phyloP scores from a whole-genome alignment of 139 green algal genomes.

The Picochlorum sp. region DNA sequence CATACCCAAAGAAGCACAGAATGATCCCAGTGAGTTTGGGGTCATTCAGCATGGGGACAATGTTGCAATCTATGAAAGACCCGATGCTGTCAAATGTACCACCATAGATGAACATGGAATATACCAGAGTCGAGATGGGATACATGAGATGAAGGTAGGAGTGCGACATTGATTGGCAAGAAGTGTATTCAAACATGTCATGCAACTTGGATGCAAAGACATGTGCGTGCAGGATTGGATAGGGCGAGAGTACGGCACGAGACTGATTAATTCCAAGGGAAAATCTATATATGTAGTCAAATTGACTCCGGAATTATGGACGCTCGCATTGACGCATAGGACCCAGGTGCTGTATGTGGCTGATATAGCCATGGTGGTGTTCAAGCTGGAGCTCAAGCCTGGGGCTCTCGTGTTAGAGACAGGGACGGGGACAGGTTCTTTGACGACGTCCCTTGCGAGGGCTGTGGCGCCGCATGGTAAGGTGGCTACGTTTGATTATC shows the following conservation, averaged over 20 bases:
- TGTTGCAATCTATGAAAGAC: constrained; percentile 76
- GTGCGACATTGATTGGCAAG: too few relatives aligned
- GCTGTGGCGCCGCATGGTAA: constrained; percentile 73
- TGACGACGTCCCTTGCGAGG: constrained; percentile 83
- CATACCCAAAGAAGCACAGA: not conserved
- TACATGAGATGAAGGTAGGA: constrained; percentile 41
- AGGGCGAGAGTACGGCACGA: constrained; percentile 63
- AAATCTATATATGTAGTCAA: constrained; percentile 73
- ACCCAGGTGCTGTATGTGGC: constrained; percentile 82
- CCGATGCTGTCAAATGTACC: constrained; percentile 57
- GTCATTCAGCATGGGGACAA: constrained; percentile 58
- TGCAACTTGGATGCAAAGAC: too few relatives aligned
- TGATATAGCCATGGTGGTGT: constrained; percentile 73
- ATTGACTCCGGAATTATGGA: constrained; percentile 89
- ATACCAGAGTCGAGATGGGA: constrained; percentile 51
- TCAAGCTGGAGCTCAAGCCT: constrained; percentile 72
- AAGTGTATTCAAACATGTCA: too few relatives aligned
- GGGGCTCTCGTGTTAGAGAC: constrained; percentile 73
- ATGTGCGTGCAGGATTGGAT: constrained; percentile 49
- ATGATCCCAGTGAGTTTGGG: too few relatives aligned
- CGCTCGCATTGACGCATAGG: constrained; percentile 62
- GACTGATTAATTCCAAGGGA: constrained; percentile 24
- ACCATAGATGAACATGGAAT: constrained; percentile 28
- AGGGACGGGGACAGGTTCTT: constrained; percentile 87
- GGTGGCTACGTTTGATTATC: constrained; percentile 96